phyloP scores from a whole-genome alignment of 1,139 yeast species.

The Chernovozyma sophiae-reginae region DNA sequence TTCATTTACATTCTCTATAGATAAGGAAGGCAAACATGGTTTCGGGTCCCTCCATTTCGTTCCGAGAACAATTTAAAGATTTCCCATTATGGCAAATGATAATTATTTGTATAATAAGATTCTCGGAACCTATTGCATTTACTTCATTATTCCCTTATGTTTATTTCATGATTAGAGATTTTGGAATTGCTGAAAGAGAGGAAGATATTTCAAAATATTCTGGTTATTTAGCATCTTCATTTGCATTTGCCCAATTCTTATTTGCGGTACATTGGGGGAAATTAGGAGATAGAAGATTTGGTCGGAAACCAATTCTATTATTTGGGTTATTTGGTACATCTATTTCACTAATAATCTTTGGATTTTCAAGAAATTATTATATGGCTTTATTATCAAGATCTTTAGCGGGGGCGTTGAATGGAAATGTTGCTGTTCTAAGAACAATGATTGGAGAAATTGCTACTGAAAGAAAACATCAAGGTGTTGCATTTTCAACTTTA shows the following conservation, averaged over 20 bases:
- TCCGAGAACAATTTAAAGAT: conserved; percentile 25
- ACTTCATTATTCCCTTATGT: conserved; percentile 39
- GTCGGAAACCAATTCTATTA: conserved; percentile 30
- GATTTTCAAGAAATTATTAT: conserved; percentile 31
- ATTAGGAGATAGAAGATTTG: conserved; percentile 25
- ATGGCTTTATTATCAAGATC: conserved; percentile 31
- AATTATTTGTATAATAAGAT: conserved; percentile 28
- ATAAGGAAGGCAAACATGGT: too few relatives aligned
- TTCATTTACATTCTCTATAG: too few relatives aligned
- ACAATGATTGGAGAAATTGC: conserved; percentile 39
- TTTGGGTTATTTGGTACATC: conserved; percentile 32
- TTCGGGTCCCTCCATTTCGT: too few relatives aligned
- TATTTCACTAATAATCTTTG: conserved; percentile 25
- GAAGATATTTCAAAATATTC: conserved; percentile 34
- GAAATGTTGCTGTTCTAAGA: conserved; percentile 35
- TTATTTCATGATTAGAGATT: conserved; percentile 38
- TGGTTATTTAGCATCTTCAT: conserved; percentile 34
- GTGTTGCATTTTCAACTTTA: conserved; percentile 32
- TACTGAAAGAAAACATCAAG: conserved; percentile 33
- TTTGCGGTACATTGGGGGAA: conserved; percentile 37
- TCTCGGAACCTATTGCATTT: conserved; percentile 36
- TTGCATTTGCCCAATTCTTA: conserved; percentile 35
- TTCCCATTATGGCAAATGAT: conserved; percentile 34
- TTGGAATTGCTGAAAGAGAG: conserved; percentile 29
- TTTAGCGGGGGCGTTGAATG: conserved; percentile 32